Base-by-base conservation (phyloP, 2,329 filamentous ascomycete species). In the Nannizziopsis barbatae region DNA sequence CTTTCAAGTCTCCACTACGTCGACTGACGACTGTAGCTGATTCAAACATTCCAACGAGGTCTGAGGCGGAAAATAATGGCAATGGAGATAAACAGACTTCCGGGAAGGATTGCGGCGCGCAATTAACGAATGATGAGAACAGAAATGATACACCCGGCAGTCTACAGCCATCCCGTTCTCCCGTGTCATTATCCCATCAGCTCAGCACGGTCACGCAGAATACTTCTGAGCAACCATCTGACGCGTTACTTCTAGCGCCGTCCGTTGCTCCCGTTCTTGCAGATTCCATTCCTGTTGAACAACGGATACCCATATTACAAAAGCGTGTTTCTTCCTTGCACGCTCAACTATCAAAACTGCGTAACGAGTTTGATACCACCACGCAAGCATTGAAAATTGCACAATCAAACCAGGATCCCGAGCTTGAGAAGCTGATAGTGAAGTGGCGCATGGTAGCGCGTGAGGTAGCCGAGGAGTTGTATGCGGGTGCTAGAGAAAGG, bases 1-100 rank as follows among this genome's bases (percentile, higher is more conserved):
- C 83, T 0, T 87, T 87, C 68, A 80, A 81, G 55, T 86, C 83
- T 40, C 83, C 82, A 11, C 74, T 83, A 52, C 76, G 74, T 55
- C 73, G 69, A 33, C 68, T 70, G 11, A 36, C 42, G 15, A 42
- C 27, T 11, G 14, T 37, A 27, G 42, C 12, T 37, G 50, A 45
- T 22, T 10, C 37, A 30, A 31, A 35, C 7, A 12, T 18, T 27
- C 5, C 31, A 8, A 37, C 6, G 8, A 33, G 5, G 18, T 33
- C 22, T 3, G 40, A 48, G 45, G 36, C n/a, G 35, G 11, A 47
- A 33, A 8, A 5, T 30, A 31, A 30, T 33, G 49, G 32, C 30
- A 15, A 12, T 6, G 20, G 20, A 27, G 12, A 18, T n/a, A 22
- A 37, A 37, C 5, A 14, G 3, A 5, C 8, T 18, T 20, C 22